Percentiles rank a stretch among this genome's conserved stretches.
Evolutionary conservation across 306 rosid species (phyloP).

Genomic region (Pterocarpus santalinus): DNA sequence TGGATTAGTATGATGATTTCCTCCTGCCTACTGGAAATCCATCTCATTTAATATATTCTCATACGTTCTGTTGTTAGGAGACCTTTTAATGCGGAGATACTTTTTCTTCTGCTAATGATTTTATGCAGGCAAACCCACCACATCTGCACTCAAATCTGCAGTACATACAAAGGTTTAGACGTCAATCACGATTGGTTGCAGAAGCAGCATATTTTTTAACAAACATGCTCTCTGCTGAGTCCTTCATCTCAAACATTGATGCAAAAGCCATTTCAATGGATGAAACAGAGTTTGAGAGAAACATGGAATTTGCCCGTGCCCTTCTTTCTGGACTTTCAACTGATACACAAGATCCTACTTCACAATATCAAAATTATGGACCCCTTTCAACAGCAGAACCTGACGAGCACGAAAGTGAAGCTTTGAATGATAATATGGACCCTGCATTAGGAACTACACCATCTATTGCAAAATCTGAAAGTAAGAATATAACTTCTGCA

Average conservation of each 20-base stretch:
- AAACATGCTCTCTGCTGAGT: constrained; percentile 91
- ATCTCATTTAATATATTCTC: background rate
- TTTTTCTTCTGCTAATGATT: constrained; percentile 37
- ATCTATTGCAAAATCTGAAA: constrained; percentile 57
- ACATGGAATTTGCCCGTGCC: constrained; percentile 89
- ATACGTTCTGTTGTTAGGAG: constrained; percentile 26
- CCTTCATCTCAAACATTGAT: constrained; percentile 90
- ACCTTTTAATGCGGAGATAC: constrained; percentile 23
- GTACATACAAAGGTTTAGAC: constrained; percentile 93
- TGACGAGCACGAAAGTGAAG: constrained; percentile 49
- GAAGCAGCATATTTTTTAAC: constrained; percentile 96
- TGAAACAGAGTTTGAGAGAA: constrained; percentile 84
- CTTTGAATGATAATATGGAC: constrained; percentile 56
- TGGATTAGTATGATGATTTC: background rate
- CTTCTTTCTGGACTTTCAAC: constrained; percentile 82
- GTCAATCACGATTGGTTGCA: constrained; percentile 77
- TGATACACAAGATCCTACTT: constrained; percentile 63
- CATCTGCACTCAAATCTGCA: constrained; percentile 90
- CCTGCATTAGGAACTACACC: constrained; percentile 50
- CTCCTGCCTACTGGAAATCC: too few relatives aligned
- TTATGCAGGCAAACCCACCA: constrained; percentile 95
- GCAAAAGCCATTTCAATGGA: constrained; percentile 96
- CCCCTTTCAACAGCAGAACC: constrained; percentile 52
- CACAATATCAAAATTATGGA: constrained; percentile 57
- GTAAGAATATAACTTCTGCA: constrained; percentile 53